These are phyloP conservation scores for Tinospora cordifolia DNA, from an alignment of 164 flowering plant genomes.

Conservation along the genomic window DNA sequence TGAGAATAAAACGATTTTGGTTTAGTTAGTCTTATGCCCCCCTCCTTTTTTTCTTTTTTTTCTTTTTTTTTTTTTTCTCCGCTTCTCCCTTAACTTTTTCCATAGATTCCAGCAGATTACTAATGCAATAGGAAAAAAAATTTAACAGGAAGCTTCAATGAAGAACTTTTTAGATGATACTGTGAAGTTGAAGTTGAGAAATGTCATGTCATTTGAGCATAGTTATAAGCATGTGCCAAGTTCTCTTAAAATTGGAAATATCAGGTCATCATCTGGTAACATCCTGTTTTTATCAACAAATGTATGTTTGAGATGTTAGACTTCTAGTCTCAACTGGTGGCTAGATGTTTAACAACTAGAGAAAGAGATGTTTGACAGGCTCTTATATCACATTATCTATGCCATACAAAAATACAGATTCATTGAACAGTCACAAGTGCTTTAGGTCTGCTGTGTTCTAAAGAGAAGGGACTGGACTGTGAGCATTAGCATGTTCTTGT, in stretches of 20 bases:
- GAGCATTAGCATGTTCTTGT: background rate
- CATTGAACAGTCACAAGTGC: too few species aligned
- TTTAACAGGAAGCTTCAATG: background rate
- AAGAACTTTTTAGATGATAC: background rate
- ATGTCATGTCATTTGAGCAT: background rate
- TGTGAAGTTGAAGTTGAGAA: background rate
- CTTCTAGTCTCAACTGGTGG: background rate
- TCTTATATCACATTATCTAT: too few species aligned
- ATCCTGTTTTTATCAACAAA: background rate
- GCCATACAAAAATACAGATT: too few species aligned
- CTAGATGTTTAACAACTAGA: background rate
- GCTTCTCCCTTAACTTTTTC: too few species aligned
- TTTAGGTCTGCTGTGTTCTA: too few species aligned
- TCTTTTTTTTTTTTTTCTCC: too few species aligned
- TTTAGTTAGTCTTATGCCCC: too few species aligned
- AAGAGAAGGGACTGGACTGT: too few species aligned
- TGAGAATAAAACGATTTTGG: background rate
- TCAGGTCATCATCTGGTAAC: background rate
- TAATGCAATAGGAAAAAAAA: background rate
- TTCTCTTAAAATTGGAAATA: too few species aligned
- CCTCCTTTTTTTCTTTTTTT: too few species aligned
- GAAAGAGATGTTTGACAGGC: too few species aligned
- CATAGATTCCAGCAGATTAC: background rate
- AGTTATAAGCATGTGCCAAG: too few species aligned
- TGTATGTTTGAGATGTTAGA: background rate